Conservation (phyloP, 768 basidiomycete genomes). For the Trametes coccinea region DNA sequence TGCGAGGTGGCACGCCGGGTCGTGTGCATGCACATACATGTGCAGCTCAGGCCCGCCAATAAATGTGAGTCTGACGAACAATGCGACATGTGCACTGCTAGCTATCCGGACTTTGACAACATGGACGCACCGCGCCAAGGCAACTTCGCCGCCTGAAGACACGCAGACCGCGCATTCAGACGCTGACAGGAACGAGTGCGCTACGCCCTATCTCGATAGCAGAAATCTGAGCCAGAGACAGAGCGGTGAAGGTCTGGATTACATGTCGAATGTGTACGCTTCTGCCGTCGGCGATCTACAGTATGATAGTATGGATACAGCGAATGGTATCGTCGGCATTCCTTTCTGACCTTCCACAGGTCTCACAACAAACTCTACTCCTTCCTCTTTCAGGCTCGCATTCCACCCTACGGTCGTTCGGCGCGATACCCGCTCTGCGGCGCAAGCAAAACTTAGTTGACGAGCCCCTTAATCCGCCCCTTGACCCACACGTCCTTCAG, state of each 20-base stretch:
- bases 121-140: no score
- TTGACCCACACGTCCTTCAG: constrained; percentile 30
- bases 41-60: background rate
- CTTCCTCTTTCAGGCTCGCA: background rate
- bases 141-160: no score
- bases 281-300: background rate
- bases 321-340: background rate
- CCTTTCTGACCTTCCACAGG: background rate
- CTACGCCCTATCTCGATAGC: no score
- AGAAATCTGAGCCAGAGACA: background rate
- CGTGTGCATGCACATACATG: background rate
- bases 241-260: background rate
- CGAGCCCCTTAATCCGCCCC: constrained; percentile 28
- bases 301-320: background rate
- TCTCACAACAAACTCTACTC: background rate
- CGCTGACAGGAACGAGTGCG: no score
- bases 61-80: background rate
- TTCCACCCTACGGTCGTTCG: no score
- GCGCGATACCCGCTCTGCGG: no score
- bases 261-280: background rate
- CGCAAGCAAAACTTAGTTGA: background rate
- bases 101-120: no score
- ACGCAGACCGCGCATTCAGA: no score
- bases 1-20: background rate
- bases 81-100: background rate